A percentile compares a stretch with the other conserved stretches of the same genome.
Conservation (phyloP, 225 moss, liverwort and hornwort species). For the Thuidium tamariscinum region DNA sequence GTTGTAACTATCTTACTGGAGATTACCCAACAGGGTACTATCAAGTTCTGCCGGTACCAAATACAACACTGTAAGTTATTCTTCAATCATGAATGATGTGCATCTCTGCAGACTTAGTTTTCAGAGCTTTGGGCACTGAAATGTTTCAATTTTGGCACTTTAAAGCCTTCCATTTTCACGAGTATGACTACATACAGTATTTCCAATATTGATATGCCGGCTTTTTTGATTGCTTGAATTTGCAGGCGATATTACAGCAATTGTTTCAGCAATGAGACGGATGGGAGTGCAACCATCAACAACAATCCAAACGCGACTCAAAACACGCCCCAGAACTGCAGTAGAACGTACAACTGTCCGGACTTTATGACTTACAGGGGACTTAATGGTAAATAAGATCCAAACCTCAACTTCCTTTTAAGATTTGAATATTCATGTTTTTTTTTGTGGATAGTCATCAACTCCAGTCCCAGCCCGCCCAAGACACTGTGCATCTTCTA, state of each 20-base stretch:
- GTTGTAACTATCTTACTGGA: slow-evolving; percentile 1
- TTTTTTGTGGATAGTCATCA: background rate
- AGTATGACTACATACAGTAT: background rate
- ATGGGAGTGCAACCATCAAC: slow-evolving; percentile 7
- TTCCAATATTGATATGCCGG: background rate
- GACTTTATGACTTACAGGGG: background rate
- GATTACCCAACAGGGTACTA: background rate
- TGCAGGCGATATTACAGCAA: background rate
- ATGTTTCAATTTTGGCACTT: too few relatives aligned
- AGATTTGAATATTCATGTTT: background rate
- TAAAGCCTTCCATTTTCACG: too few relatives aligned
- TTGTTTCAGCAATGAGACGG: slow-evolving; percentile 4
- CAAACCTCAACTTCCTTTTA: background rate
- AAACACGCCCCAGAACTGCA: slow-evolving; percentile 2
- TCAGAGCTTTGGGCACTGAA: background rate
- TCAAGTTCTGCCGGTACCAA: background rate
- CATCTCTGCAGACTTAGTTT: background rate
- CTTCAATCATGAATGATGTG: background rate
- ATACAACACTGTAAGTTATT: background rate
- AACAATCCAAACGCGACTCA: background rate
- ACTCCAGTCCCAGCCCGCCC: too few relatives aligned
- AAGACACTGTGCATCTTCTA: too few relatives aligned
- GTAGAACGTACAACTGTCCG: background rate
- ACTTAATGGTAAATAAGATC: background rate
- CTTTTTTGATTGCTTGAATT: background rate